Evolutionary conservation across 352 stramenopile species (phyloP).

Genomic region (Phytophthora pisi): DNA sequence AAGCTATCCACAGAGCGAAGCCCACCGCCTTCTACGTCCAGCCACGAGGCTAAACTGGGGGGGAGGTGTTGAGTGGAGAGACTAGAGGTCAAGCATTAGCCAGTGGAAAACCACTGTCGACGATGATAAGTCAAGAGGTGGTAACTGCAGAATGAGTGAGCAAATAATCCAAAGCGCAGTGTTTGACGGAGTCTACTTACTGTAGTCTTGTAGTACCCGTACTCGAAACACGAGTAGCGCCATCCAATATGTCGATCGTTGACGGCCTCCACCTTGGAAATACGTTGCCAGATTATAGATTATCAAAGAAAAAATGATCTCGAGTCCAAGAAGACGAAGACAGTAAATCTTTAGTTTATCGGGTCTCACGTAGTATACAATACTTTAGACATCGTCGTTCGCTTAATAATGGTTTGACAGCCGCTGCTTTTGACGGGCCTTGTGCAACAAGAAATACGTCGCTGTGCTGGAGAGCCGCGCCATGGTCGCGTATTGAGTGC

Average conservation of each 20-base stretch:
- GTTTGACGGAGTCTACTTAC: background rate
- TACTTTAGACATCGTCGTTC: background rate
- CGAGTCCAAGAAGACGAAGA: background rate
- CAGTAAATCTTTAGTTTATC: background rate
- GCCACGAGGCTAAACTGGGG: background rate
- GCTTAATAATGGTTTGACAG: background rate
- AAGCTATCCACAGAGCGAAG: no score
- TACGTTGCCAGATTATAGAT: no score
- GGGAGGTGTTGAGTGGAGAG: background rate
- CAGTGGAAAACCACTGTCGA: background rate
- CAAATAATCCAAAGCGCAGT: background rate
- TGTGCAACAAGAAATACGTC: slow-evolving; percentile 21
- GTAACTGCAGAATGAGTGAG: background rate
- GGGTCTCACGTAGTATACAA: background rate
- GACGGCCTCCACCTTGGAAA: no score
- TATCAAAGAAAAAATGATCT: background rate
- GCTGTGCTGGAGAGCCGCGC: slow-evolving; percentile 17
- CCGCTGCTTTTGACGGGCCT: slow-evolving; percentile 4
- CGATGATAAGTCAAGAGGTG: background rate
- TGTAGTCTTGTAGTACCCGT: no score
- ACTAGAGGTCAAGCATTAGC: background rate
- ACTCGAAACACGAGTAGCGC: no score
- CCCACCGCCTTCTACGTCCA: no score
- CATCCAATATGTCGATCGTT: background rate
- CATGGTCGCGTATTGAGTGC: slow-evolving; percentile 44